Evolutionary conservation across 148 eudicot species (phyloP).

Genomic region (Cornus kousa): DNA sequence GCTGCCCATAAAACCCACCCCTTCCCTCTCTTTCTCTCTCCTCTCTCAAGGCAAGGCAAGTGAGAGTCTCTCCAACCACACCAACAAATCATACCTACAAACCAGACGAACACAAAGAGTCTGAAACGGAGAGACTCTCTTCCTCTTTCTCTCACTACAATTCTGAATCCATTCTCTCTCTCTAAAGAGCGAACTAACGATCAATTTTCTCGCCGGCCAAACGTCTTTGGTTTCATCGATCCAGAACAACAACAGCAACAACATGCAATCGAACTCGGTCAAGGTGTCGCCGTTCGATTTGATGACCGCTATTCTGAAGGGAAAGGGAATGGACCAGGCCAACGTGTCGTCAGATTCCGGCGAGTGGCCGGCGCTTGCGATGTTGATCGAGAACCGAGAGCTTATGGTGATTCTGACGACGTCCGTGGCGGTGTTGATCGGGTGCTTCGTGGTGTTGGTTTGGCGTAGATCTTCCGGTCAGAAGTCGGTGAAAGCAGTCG

Average conservation of each 20-base stretch:
- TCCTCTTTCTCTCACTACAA: conserved; percentile 5
- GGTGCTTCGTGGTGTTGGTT: conserved; percentile 47
- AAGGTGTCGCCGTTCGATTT: conserved; percentile 76
- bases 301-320: conserved; percentile 51
- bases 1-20: conserved; percentile 16
- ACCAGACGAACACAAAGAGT: too few species aligned
- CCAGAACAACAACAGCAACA: not conserved
- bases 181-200: not conserved
- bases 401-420: conserved; percentile 60
- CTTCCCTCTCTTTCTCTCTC: not conserved
- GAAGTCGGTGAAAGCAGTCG: conserved; percentile 30
- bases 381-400: conserved; percentile 60
- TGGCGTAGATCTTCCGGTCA: conserved; percentile 55
- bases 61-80: conserved; percentile 12
- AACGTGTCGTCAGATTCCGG: conserved; percentile 38
- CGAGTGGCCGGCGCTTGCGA: conserved; percentile 28
- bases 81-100: not conserved
- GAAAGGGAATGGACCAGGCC: conserved; percentile 41
- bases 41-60: conserved; percentile 9
- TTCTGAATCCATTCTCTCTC: not conserved
- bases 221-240: not conserved
- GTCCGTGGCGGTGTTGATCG: conserved; percentile 65
- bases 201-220: conserved; percentile 7
- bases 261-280: conserved; percentile 58
- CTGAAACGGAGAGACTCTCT: not conserved